A percentile compares a stretch with the other conserved stretches of the same genome.
These are phyloP conservation scores for Phlebopus sp. DNA, from an alignment of 1,284 basidiomycete species.

Conservation along the genomic window DNA sequence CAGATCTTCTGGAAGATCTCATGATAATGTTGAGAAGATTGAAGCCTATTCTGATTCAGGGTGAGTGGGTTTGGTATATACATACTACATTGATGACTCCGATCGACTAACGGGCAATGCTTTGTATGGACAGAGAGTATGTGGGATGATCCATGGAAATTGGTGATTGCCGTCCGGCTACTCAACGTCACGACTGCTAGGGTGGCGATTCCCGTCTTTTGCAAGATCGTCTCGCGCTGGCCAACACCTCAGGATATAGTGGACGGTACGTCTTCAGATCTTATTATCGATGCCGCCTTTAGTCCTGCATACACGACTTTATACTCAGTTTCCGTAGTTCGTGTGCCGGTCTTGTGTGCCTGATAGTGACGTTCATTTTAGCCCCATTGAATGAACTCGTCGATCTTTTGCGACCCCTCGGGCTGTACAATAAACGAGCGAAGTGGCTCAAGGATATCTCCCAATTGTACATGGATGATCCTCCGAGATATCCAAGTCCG, in stretches of 20 bases:
- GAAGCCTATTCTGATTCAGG: conserved; percentile 31
- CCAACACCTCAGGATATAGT: conserved; percentile 49
- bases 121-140: conserved; percentile 18
- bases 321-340: not conserved
- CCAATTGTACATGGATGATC: conserved; percentile 42
- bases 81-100: no score
- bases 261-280: conserved; percentile 36
- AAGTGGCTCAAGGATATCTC: conserved; percentile 51
- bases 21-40: conserved; percentile 27
- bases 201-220: conserved; percentile 41
- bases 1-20: conserved; percentile 21
- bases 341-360: not conserved
- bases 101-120: not conserved
- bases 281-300: no score
- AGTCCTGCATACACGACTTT: no score
- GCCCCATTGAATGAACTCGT: conserved; percentile 38
- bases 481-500: conserved; percentile 22
- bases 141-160: conserved; percentile 29
- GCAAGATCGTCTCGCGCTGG: conserved; percentile 50
- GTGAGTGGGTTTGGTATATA: conserved; percentile 14
- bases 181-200: conserved; percentile 33
- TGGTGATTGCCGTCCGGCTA: conserved; percentile 29
- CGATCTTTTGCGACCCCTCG: conserved; percentile 46
- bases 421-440: conserved; percentile 51
- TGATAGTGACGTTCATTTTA: conserved; percentile 1